A percentile compares a stretch with the other conserved stretches of the same genome.
Evolutionary conservation across 2,329 filamentous ascomycete species (phyloP).

Genomic region (Fusarium sarcochroum): DNA sequence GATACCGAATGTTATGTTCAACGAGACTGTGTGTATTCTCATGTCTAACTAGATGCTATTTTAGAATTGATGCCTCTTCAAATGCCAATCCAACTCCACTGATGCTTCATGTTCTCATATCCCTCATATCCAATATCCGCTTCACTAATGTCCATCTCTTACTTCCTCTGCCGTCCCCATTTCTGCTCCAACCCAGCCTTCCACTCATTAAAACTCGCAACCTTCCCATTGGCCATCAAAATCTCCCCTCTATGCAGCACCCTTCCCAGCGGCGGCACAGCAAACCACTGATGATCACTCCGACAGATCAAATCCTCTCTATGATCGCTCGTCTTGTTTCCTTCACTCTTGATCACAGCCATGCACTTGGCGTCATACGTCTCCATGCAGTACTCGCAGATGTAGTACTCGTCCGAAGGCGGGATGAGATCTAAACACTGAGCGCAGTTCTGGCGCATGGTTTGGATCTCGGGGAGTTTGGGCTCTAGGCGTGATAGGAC

Average conservation of each 20-base stretch:
- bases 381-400: constrained; percentile 58
- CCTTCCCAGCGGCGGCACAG: constrained; percentile 54
- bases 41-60: not conserved
- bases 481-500: constrained; percentile 51
- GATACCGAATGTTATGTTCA: no score
- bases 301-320: constrained; percentile 52
- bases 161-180: constrained; percentile 43
- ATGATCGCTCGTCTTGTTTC: constrained; percentile 51
- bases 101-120: constrained; percentile 21
- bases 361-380: constrained; percentile 56
- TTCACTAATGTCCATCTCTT: not conserved
- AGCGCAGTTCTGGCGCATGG: constrained; percentile 54
- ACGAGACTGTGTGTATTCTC: no score
- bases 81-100: constrained; percentile 21
- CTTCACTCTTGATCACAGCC: constrained; percentile 49
- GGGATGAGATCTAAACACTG: constrained; percentile 56
- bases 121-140: constrained; percentile 4
- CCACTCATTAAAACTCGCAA: constrained; percentile 55
- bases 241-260: constrained; percentile 57
- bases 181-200: constrained; percentile 51
- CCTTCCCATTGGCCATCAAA: constrained; percentile 50
- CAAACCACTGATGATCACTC: constrained; percentile 57
- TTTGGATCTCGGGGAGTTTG: constrained; percentile 55
- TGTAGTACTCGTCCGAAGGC: constrained; percentile 50
- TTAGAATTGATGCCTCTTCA: not conserved